Conservation (phyloP, 1,284 basidiomycete genomes). For the Sutorius eximius region DNA sequence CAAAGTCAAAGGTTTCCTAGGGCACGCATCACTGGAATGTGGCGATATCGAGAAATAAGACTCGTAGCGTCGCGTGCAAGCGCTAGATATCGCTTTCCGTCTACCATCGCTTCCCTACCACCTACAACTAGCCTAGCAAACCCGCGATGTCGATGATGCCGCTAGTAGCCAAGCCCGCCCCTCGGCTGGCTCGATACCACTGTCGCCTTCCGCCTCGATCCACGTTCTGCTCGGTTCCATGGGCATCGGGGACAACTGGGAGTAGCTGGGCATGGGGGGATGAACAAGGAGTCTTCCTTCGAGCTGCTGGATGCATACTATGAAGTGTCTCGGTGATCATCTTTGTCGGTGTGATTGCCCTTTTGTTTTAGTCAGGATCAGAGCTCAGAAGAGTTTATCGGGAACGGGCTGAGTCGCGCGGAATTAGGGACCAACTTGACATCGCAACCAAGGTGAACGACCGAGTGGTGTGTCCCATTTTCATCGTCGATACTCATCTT, state of each 20-base stretch:
- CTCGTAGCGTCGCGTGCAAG: not conserved
- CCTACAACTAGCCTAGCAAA: not conserved
- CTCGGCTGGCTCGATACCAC: not conserved
- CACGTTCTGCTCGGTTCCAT: slow-evolving; percentile 2
- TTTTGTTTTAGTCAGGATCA: slow-evolving; percentile 43
- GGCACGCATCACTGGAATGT: not conserved
- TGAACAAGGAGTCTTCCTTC: slow-evolving; percentile 4
- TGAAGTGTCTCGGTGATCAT: not conserved
- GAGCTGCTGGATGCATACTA: not conserved
- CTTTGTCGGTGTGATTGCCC: not conserved
- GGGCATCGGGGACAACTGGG: slow-evolving; percentile 7
- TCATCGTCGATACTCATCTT: not conserved
- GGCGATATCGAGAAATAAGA: not conserved
- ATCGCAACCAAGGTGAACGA: slow-evolving; percentile 51
- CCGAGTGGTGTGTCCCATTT: no score
- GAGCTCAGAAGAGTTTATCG: slow-evolving; percentile 31
- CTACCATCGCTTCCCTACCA: not conserved
- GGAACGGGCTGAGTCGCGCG: slow-evolving; percentile 50
- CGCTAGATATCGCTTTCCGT: not conserved
- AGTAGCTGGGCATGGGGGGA: not conserved
- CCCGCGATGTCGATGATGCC: not conserved
- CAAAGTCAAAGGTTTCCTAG: no score
- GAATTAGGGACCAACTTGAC: slow-evolving; percentile 52
- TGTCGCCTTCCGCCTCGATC: not conserved
- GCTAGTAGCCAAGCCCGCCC: slow-evolving; percentile 1